Evolutionary conservation across 768 basidiomycete species (phyloP), one percentile per base, ranked within the genome.

Genomic region (Postia placenta): DNA sequence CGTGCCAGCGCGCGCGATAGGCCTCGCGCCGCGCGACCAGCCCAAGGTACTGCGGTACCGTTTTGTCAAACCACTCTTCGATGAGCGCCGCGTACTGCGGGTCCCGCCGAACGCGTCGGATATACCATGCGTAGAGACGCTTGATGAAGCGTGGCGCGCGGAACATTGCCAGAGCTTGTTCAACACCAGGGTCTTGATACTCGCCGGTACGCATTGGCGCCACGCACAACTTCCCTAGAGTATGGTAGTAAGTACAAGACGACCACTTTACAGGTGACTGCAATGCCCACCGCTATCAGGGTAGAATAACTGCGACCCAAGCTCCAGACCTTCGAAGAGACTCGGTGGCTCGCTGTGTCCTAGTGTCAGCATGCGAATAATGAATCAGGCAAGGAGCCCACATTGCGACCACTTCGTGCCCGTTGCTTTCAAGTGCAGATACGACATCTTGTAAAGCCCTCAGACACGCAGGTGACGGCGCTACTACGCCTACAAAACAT

Each of bases 391-490:
- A 43, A 38, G 6, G 44, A 37, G 57, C 56, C 46, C 45, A 71
- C 72, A 74, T 65, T 2, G 63, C 46, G 4, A 74, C 58, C 11
- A 74, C 61, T 28, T 71, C 64, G 22, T 75, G 72, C 0, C 71
- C 72, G 33, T 65, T 60, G 22, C 62, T 61, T 38, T 15, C 55
- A 25, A 75, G 50, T 2, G 67, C 64, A 17, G 67, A 56, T 2
- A 65, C 63, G 9, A 62, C 67, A 45, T 56, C 62, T 45, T 68
- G 50, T 55, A 75, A 51, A 4, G 74, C 71, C 12, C 74, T 66
- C 33, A 55, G 64, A 38, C 70, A 73, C 5, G 74, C 71, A 5
- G 74, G 74, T 11, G 67, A 65, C 0, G 70, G 68, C 17, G 67
- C 52, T 0, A 70, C 47, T 22, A 74, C 48, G 14, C 62, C 62